phyloP scores from a whole-genome alignment of 495 filamentous ascomycete genomes.

The Podospora tetraspora region DNA sequence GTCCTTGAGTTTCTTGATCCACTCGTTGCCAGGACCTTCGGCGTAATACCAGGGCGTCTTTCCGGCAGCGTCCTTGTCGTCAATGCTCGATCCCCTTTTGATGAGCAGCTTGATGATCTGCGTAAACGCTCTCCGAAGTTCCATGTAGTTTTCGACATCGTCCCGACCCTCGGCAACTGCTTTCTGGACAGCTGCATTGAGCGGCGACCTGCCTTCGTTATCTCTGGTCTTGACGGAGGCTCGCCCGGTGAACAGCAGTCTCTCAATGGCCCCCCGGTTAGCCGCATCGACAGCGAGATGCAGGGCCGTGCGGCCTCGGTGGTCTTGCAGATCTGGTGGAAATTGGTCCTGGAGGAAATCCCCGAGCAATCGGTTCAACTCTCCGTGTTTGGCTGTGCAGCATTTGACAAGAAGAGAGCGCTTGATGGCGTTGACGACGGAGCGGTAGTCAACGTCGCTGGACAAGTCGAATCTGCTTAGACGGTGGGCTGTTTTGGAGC shows the following conservation, averaged over 20 bases:
- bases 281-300: slow-evolving; percentile 12
- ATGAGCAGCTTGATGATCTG: slow-evolving; percentile 16
- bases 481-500: slow-evolving; percentile 14
- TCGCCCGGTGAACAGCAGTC: slow-evolving; percentile 11
- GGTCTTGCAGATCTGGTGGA: slow-evolving; percentile 11
- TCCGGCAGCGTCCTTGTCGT: slow-evolving; percentile 12
- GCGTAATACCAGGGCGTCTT: slow-evolving; percentile 12
- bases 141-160: not conserved
- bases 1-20: slow-evolving; percentile 14
- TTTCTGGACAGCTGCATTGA: slow-evolving; percentile 13
- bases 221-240: slow-evolving; percentile 14
- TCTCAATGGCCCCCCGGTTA: slow-evolving; percentile 10
- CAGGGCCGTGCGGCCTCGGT: slow-evolving; percentile 6
- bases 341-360: slow-evolving; percentile 10
- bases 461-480: slow-evolving; percentile 18
- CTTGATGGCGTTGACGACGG: slow-evolving; percentile 11
- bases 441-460: slow-evolving; percentile 16
- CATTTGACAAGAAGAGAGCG: slow-evolving; percentile 10
- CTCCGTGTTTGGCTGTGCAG: slow-evolving; percentile 1
- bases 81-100: slow-evolving; percentile 10
- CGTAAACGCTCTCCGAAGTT: slow-evolving; percentile 8
- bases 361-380: slow-evolving; percentile 1
- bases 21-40: slow-evolving; percentile 9
- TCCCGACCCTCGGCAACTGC: slow-evolving; percentile 3
- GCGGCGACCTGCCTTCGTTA: slow-evolving; percentile 8